Base-by-base conservation (phyloP, 768 basidiomycete species). In the Pleurotus tuoliensis region DNA sequence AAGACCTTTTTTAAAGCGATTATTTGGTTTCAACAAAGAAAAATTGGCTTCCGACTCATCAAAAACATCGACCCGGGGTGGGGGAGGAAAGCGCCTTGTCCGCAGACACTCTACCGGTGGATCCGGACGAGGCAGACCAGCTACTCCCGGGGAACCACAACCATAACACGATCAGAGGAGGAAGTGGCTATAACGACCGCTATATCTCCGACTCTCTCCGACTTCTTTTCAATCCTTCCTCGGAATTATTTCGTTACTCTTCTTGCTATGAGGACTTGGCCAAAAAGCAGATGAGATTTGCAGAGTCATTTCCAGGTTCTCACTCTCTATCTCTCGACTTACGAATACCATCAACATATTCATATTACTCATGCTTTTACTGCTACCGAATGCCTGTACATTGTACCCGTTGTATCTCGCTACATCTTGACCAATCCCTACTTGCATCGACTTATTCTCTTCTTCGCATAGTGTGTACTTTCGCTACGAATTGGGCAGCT, bases 1-100 rank as follows among this genome's bases (percentile, higher is more conserved):
- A 71, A 83, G 80, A 59, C 81, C 82, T 34, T 82, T 88, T 61
- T 81, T 88, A 64, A 80, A 81, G 64, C 79, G 86, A 53, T 66
- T 88, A 7, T 81, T 87, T 61, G 74, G 73, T 50, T 75, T 82
- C 56, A 75, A 34, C 9, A 34, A 77, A 20, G 73, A 74, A 34
- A 78, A 77, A 64, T 73, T 82, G 54, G 75, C 77, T 2, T 71
- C 73, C 5, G 71, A 71, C 6, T 75, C 77, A 5, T 66, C 73
- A 50, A 71, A 69, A 58, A 71, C 65, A 2, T 71, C 76, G 1
- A 68, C 74, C 50, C 62, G 67, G 18, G 62, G 67, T 54, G 67
- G 70, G 7, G 41, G 41, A n/a, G 30, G 30, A 27, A 71, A 70
- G 56, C 74, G 71, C 20, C 65, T 83, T 40, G 75, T 73, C 22